Evolutionary conservation across 23 red algal genomes (phyloP).

Genomic region (Agarophyton chilense): DNA sequence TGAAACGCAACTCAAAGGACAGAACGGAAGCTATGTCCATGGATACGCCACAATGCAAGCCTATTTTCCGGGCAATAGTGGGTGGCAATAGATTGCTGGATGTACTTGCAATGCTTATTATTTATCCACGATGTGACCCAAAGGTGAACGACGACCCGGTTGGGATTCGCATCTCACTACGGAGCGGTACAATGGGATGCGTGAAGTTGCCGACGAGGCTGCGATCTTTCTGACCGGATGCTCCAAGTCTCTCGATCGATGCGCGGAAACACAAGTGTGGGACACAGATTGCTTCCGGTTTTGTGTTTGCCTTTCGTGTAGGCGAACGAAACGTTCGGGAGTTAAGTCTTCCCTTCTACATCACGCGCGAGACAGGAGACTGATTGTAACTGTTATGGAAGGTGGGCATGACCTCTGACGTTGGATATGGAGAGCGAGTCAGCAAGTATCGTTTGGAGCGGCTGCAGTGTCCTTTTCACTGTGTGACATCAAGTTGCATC

Average conservation of each 20-base stretch:
- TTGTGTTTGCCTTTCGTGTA: background rate
- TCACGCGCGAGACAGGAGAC: background rate
- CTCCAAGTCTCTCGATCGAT: background rate
- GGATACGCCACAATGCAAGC: conserved; percentile 7
- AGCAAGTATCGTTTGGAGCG: conserved; percentile 19
- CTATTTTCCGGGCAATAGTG: background rate
- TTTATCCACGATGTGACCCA: background rate
- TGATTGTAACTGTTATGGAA: background rate
- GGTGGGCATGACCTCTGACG: background rate
- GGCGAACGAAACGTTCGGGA: background rate
- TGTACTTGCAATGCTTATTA: background rate
- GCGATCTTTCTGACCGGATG: conserved; percentile 46
- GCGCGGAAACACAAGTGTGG: conserved; percentile 28
- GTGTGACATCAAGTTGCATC: conserved; percentile 19
- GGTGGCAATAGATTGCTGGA: background rate
- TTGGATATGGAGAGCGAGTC: conserved; percentile 32
- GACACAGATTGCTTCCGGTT: conserved; percentile 21
- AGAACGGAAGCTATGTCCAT: background rate
- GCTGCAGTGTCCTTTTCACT: background rate
- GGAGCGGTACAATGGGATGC: background rate
- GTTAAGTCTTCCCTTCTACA: background rate
- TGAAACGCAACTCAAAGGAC: background rate
- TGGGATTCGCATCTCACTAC: background rate
- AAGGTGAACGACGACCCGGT: background rate
- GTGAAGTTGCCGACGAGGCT: conserved; percentile 37